Evolutionary conservation across 495 filamentous ascomycete species (phyloP).

Genomic region (Gamarada debralockiae): DNA sequence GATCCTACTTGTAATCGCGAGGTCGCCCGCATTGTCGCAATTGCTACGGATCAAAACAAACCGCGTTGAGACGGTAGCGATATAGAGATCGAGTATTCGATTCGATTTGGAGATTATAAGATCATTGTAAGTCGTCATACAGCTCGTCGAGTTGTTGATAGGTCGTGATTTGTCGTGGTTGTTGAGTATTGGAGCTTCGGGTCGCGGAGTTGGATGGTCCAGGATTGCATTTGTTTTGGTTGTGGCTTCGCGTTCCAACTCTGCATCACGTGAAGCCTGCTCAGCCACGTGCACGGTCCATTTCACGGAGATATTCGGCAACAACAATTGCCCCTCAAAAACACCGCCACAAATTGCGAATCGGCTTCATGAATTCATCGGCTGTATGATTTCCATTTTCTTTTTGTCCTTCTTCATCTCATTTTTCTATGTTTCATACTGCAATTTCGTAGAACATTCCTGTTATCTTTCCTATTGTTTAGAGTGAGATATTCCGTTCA

Average conservation of each 20-base stretch:
- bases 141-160: conserved; percentile 7
- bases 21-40: conserved; percentile 45
- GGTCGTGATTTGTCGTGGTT: conserved; percentile 12
- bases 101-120: conserved; percentile 13
- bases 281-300: background rate
- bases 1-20: conserved; percentile 50
- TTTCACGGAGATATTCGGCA: background rate
- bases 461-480: no score
- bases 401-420: background rate
- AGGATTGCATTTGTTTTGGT: conserved; percentile 26
- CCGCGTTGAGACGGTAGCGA: conserved; percentile 17
- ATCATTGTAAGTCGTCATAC: conserved; percentile 12
- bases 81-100: background rate
- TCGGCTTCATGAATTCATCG: background rate
- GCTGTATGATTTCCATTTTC: no score
- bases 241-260: background rate
- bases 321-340: no score
- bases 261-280: conserved; percentile 4
- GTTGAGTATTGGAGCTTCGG: conserved; percentile 12
- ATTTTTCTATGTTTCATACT: background rate
- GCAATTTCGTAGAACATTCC: no score
- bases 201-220: background rate
- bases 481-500: no score
- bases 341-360: background rate
- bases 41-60: conserved; percentile 34